Percentiles rank a stretch among this genome's conserved stretches.
Conservation (phyloP, 2,329 filamentous ascomycete species). For the Ceratocystis colombiana region DNA sequence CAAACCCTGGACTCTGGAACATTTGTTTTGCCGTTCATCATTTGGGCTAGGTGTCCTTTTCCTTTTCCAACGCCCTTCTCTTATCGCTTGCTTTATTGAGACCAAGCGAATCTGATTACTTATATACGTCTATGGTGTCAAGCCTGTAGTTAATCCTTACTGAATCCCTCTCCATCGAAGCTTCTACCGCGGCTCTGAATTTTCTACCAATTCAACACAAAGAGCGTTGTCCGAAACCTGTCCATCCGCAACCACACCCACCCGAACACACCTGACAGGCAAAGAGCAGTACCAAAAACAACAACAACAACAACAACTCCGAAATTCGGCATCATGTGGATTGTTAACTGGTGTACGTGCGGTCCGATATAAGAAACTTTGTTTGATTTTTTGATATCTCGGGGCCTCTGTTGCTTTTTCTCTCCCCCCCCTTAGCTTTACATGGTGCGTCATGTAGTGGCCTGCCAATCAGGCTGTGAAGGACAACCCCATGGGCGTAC, state of each 20-base stretch:
- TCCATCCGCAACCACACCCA: conserved; percentile 17
- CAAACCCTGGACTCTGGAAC: conserved; percentile 8
- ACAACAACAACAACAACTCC: conserved; percentile 2
- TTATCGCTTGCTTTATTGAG: not conserved
- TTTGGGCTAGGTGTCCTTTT: conserved; percentile 13
- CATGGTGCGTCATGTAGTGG: not conserved
- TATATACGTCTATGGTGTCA: conserved; percentile 13
- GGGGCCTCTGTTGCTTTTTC: not conserved
- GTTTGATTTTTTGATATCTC: not conserved
- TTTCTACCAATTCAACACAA: conserved; percentile 26
- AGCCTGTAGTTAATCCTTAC: not conserved
- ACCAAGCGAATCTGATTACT: conserved; percentile 13
- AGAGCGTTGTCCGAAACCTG: conserved; percentile 18
- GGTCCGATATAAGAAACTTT: not conserved
- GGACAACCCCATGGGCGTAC: not conserved
- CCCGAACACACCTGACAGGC: no score
- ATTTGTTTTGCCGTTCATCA: not conserved
- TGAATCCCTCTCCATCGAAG: not conserved
- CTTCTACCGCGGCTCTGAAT: conserved; percentile 11
- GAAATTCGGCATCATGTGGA: conserved; percentile 59
- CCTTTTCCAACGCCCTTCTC: conserved; percentile 14
- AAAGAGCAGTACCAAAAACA: not conserved
- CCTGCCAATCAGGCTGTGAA: conserved; percentile 8
- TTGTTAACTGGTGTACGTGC: conserved; percentile 85
- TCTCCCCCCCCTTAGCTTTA: not conserved